phyloP scores from a whole-genome alignment of 169 alveolate genomes.

The Plasmodium knowlesi region DNA sequence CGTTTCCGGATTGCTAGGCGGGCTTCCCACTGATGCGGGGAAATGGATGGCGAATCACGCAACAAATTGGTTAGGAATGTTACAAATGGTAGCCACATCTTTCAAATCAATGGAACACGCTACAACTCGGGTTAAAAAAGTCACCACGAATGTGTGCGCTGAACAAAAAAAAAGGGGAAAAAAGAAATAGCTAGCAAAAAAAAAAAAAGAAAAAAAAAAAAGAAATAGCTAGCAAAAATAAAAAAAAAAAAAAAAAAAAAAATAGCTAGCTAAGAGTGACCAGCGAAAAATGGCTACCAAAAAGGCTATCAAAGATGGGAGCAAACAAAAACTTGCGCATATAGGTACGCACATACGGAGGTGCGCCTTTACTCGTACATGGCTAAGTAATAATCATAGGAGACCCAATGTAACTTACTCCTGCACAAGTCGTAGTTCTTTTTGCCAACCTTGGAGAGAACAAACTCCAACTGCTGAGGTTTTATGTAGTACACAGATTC shows the following conservation, averaged over 20 bases:
- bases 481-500: constrained; percentile 86
- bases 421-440: constrained; percentile 84
- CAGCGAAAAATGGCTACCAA: no score
- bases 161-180: no score
- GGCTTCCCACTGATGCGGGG: neutral
- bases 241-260: no score
- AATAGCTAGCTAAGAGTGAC: no score
- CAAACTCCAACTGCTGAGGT: constrained; percentile 83
- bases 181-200: no score
- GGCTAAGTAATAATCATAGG: constrained; percentile 89
- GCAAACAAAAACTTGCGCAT: no score
- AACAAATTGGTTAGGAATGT: neutral
- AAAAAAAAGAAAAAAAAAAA: no score
- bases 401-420: constrained; percentile 90
- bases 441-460: constrained; percentile 83
- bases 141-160: neutral
- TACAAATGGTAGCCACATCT: neutral
- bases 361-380: constrained; percentile 77
- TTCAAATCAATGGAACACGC: neutral
- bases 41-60: neutral
- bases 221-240: neutral
- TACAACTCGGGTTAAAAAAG: neutral
- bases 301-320: no score
- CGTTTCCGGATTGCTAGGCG: neutral
- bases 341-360: no score